Percentiles rank a stretch among this genome's conserved stretches.
Evolutionary conservation across 768 basidiomycete species (phyloP).

Genomic region (Tremella yokohamensis): DNA sequence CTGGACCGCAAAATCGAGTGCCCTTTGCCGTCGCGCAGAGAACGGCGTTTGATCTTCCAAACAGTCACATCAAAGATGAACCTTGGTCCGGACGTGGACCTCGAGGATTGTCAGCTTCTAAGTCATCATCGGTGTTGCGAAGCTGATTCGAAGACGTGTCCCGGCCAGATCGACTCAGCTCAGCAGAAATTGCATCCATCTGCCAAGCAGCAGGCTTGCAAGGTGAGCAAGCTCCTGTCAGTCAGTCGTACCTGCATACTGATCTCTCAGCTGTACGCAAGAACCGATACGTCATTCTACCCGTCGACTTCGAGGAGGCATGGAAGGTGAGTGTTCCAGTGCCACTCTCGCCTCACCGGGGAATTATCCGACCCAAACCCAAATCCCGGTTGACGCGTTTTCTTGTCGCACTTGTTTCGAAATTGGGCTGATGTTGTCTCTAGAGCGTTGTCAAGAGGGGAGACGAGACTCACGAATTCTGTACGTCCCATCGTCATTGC

Average conservation of each 20-base stretch:
- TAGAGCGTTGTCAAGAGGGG: constrained; percentile 95
- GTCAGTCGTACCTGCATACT: constrained; percentile 1
- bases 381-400: constrained; percentile 20
- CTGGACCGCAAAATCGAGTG: constrained; percentile 99
- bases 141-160: constrained; percentile 69
- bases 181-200: constrained; percentile 91
- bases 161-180: constrained; percentile 89
- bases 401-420: constrained; percentile 29
- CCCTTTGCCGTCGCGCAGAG: constrained; percentile 86
- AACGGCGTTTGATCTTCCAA: constrained; percentile 96
- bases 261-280: constrained; percentile 75
- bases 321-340: constrained; percentile 83
- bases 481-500: constrained; percentile 53
- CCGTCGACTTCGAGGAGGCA: constrained; percentile 96
- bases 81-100: constrained; percentile 90
- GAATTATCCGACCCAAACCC: constrained; percentile 8
- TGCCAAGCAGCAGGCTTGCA: constrained; percentile 96
- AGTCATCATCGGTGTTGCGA: background rate
- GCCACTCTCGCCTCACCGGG: constrained; percentile 17
- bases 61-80: constrained; percentile 98
- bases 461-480: constrained; percentile 97
- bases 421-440: constrained; percentile 39
- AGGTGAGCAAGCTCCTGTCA: constrained; percentile 56
- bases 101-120: constrained; percentile 82
- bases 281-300: constrained; percentile 95